phyloP scores from a whole-genome alignment of 768 basidiomycete genomes.

The Tephrocybe sp. region DNA sequence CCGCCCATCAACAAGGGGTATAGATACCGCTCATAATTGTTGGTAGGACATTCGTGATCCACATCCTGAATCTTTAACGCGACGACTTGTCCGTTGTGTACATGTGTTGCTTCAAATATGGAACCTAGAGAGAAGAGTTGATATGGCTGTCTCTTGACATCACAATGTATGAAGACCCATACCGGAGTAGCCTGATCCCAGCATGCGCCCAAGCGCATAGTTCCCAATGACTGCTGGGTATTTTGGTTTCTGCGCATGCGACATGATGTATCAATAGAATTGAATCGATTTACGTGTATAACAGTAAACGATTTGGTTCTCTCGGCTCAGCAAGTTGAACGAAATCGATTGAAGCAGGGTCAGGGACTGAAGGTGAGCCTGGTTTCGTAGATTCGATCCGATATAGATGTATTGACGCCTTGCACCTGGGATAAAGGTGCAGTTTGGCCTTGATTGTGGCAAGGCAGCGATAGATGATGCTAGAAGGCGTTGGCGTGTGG shows the following conservation, averaged over 20 bases:
- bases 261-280: slow-evolving; percentile 1
- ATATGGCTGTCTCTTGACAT: background rate
- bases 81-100: slow-evolving; percentile 56
- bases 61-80: slow-evolving; percentile 73
- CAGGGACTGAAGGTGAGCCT: no score
- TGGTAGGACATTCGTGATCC: slow-evolving; percentile 75
- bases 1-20: slow-evolving; percentile 73
- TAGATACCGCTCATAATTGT: slow-evolving; percentile 63
- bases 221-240: slow-evolving; percentile 51
- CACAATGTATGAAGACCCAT: slow-evolving; percentile 13
- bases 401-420: no score
- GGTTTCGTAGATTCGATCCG: no score
- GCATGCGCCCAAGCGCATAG: slow-evolving; percentile 52
- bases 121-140: slow-evolving; percentile 43
- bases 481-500: background rate
- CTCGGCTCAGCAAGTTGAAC: background rate
- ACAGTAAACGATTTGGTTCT: background rate
- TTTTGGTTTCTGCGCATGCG: slow-evolving; percentile 2
- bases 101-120: slow-evolving; percentile 60
- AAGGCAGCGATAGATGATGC: no score
- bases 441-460: no score
- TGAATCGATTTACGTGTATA: background rate
- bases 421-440: no score
- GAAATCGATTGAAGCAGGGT: no score
- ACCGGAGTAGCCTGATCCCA: slow-evolving; percentile 79